phyloP scores from a whole-genome alignment of 2,329 filamentous ascomycete species.

The Cyphellophora europaea region DNA sequence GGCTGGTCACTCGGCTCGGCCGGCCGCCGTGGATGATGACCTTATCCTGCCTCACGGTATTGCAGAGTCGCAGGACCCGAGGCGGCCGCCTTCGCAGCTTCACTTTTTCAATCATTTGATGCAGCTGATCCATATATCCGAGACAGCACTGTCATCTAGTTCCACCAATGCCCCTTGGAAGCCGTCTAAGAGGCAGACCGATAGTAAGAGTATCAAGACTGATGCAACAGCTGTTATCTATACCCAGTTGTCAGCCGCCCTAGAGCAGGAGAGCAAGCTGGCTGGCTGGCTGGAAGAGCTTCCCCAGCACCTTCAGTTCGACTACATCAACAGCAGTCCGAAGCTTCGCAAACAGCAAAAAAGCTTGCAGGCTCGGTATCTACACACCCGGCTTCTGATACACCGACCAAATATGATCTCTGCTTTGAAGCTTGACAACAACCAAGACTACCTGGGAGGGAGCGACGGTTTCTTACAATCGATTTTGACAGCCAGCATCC shows the following conservation, averaged over 20 bases:
- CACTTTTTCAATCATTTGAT: too few species aligned
- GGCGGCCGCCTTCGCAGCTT: too few species aligned
- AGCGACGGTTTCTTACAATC: too few species aligned
- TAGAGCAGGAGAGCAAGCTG: slow-evolving; percentile 5
- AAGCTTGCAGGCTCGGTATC: slow-evolving; percentile 4
- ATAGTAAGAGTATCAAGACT: background rate
- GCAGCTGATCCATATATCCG: slow-evolving; percentile 4
- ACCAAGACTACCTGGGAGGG: too few species aligned
- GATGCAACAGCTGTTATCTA: slow-evolving; percentile 2
- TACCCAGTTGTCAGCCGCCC: slow-evolving; percentile 2
- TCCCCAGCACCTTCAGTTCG: slow-evolving; percentile 1
- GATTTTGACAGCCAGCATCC: too few species aligned
- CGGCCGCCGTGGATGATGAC: too few species aligned
- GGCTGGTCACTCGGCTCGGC: too few species aligned
- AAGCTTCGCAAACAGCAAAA: slow-evolving; percentile 4
- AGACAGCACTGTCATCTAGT: slow-evolving; percentile 1
- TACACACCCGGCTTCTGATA: too few species aligned
- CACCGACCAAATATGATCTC: too few species aligned
- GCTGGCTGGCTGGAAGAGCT: slow-evolving; percentile 1
- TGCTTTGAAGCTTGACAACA: too few species aligned
- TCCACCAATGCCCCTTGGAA: background rate
- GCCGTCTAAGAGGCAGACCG: background rate
- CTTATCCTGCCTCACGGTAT: too few species aligned
- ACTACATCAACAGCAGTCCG: background rate
- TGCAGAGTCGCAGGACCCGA: too few species aligned